These are phyloP conservation scores for Cenchrus fungigraminus DNA, from an alignment of 176 grass and related monocot genomes.

Conservation along the genomic window DNA sequence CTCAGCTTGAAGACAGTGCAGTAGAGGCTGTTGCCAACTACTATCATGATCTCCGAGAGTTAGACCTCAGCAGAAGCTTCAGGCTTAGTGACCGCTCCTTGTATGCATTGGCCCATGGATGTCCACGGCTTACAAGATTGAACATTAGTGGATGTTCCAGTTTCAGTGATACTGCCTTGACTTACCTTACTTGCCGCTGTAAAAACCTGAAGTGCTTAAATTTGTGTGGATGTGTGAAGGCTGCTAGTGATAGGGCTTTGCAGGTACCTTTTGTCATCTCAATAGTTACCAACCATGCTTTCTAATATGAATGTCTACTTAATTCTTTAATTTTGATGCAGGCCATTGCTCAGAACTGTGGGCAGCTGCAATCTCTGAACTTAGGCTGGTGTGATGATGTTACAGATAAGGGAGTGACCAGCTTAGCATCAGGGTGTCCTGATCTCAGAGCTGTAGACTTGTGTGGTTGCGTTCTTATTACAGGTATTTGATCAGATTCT, in stretches of 20 bases:
- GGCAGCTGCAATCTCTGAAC: conserved; percentile 66
- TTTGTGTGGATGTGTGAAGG: conserved; percentile 80
- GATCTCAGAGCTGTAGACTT: conserved; percentile 81
- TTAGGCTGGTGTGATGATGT: conserved; percentile 81
- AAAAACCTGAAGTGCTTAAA: conserved; percentile 71
- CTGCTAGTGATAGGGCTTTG: conserved; percentile 67
- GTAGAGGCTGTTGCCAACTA: conserved; percentile 73
- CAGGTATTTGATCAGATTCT: conserved; percentile 52
- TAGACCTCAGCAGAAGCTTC: conserved; percentile 88
- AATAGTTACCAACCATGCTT: conserved; percentile 20
- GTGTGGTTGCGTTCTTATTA: conserved; percentile 87
- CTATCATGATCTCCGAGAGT: conserved; percentile 74
- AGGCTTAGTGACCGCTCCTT: conserved; percentile 69
- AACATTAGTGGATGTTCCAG: conserved; percentile 88
- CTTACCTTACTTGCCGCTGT: conserved; percentile 63
- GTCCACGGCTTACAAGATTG: conserved; percentile 64
- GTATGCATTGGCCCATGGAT: conserved; percentile 73
- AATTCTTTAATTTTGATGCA: conserved; percentile 47
- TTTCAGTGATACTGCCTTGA: conserved; percentile 80
- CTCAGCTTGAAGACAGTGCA: conserved; percentile 86
- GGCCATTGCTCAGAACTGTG: conserved; percentile 70
- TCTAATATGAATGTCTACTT: conserved; percentile 7
- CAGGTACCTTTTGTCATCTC: conserved; percentile 49
- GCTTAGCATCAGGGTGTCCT: conserved; percentile 81
- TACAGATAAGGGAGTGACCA: conserved; percentile 70